These are phyloP conservation scores for Solanum sparsipilum DNA, from an alignment of 257 asterid species.

Conservation along the genomic window DNA sequence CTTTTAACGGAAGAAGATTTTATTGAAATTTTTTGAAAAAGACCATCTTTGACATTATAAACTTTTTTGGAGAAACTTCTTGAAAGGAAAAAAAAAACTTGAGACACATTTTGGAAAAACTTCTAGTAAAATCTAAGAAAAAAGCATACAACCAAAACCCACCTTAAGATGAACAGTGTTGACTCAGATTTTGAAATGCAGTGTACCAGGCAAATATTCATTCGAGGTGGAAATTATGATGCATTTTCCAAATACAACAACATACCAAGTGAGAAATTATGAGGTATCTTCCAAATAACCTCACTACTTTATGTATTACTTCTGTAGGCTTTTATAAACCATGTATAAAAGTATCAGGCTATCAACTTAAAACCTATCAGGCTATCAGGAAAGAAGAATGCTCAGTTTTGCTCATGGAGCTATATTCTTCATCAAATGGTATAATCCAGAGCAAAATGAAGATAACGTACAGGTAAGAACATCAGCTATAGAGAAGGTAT, in stretches of 20 bases:
- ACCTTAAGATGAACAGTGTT: background rate
- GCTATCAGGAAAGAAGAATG: background rate
- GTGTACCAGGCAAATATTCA: background rate
- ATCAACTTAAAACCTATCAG: background rate
- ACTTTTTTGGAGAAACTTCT: background rate
- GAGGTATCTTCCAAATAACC: background rate
- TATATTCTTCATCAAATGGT: background rate
- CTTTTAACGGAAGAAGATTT: background rate
- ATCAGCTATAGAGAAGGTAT: background rate
- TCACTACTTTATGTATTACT: background rate
- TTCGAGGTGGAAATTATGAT: background rate
- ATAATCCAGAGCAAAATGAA: background rate
- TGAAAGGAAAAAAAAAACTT: background rate
- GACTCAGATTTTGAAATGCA: background rate
- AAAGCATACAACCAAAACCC: background rate
- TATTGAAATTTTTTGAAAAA: background rate
- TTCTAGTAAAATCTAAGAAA: background rate
- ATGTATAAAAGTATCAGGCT: background rate
- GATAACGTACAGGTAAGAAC: background rate
- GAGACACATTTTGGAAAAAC: background rate
- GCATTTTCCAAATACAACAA: background rate
- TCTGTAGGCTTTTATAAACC: background rate
- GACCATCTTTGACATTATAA: background rate
- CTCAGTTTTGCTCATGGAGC: background rate
- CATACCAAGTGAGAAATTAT: background rate